A percentile compares a stretch with the other conserved stretches of the same genome.
Evolutionary conservation across 1,284 basidiomycete genomes (phyloP).

Genomic region (Pascua guehoae): DNA sequence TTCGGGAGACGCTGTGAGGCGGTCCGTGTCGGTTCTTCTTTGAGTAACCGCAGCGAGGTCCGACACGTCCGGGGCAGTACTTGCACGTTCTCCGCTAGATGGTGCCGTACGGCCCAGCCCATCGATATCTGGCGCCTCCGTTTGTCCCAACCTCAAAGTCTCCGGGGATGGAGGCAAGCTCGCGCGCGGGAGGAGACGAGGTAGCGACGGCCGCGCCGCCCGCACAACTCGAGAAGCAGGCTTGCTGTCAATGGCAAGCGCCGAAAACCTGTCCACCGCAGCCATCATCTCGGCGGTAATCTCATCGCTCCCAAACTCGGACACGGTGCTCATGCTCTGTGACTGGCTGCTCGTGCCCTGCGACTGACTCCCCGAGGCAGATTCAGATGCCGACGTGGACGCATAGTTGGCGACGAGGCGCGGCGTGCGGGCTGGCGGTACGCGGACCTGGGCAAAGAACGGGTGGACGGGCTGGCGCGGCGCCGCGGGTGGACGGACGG

Average conservation of each 20-base stretch:
- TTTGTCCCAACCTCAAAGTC: too few species aligned
- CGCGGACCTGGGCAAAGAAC: conserved; percentile 5
- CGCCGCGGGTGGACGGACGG: too few species aligned
- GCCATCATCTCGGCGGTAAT: background rate
- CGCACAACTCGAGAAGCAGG: too few species aligned
- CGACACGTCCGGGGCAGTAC: background rate
- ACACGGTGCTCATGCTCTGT: background rate
- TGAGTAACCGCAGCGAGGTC: background rate
- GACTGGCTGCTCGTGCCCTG: background rate
- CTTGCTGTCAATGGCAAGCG: background rate
- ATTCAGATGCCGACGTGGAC: background rate
- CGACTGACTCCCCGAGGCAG: background rate
- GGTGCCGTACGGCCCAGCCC: background rate
- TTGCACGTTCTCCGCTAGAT: background rate
- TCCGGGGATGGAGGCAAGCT: too few species aligned
- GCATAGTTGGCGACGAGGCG: conserved; percentile 5
- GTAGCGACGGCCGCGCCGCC: too few species aligned
- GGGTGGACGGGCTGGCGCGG: background rate
- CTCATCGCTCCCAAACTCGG: background rate
- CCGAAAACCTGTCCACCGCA: background rate
- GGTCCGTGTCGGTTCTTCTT: background rate
- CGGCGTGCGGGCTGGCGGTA: conserved; percentile 1
- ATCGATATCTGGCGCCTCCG: background rate
- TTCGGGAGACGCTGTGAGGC: background rate
- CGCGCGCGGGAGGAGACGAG: too few species aligned